Conservation (phyloP, 495 filamentous ascomycete genomes). For the Trypethelium eluteriae region DNA sequence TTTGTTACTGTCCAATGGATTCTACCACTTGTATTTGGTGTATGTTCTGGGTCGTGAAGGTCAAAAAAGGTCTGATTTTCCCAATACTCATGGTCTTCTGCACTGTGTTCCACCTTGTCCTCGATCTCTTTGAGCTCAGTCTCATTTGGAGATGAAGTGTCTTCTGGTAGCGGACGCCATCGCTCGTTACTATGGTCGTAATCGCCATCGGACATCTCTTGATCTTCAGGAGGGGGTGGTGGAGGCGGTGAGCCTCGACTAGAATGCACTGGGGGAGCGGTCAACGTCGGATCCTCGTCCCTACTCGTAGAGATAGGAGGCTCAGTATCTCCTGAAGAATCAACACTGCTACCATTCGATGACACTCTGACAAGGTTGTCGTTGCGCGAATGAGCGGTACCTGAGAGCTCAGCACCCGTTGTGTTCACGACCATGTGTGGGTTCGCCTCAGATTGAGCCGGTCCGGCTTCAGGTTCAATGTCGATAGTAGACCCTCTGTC, state of each 20-base stretch:
- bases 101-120: conserved; percentile 43
- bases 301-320: not conserved
- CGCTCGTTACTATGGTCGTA: conserved; percentile 3
- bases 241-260: not conserved
- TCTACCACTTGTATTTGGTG: conserved; percentile 44
- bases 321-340: conserved; percentile 2
- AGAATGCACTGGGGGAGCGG: not conserved
- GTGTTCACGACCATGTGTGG: not conserved
- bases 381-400: not conserved
- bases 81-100: conserved; percentile 53
- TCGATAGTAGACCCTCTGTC: conserved; percentile 17
- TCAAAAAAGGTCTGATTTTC: conserved; percentile 50
- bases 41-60: conserved; percentile 55
- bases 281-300: not conserved
- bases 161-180: conserved; percentile 41
- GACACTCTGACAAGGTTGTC: conserved; percentile 11
- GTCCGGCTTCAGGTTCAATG: no score
- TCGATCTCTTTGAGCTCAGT: conserved; percentile 55
- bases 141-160: conserved; percentile 51
- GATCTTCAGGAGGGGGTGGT: conserved; percentile 14
- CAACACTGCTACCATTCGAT: conserved; percentile 16
- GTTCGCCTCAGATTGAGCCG: not conserved
- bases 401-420: not conserved
- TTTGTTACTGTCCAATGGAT: conserved; percentile 55
- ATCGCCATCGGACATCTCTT: conserved; percentile 19